Conservation (phyloP, 305 asterid genomes). For the Solanum hybrid region DNA sequence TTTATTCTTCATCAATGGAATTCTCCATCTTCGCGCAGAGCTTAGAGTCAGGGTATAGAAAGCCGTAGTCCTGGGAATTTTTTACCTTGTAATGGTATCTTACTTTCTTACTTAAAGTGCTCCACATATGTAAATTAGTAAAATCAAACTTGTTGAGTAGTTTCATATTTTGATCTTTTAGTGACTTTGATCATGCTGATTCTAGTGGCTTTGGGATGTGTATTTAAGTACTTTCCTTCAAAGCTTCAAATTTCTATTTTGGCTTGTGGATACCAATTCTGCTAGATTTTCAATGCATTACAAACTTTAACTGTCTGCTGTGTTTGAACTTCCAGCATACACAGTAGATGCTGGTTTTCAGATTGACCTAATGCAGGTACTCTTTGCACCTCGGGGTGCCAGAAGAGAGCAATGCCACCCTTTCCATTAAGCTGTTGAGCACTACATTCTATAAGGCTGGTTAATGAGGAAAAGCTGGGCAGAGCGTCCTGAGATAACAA, state of each 20-base stretch:
- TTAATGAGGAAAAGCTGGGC: not conserved
- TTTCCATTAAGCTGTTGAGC: not conserved
- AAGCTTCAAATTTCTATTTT: not conserved
- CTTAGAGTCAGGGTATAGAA: slow-evolving; percentile 32
- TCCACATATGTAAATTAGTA: not conserved
- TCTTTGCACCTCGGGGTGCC: not conserved
- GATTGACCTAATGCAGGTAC: not conserved
- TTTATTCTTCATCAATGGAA: slow-evolving; percentile 52
- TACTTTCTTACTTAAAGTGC: not conserved
- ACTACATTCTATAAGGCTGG: not conserved
- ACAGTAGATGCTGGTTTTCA: not conserved
- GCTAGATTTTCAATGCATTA: not conserved
- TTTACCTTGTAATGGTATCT: not conserved
- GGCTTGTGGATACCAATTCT: not conserved
- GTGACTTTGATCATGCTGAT: not conserved
- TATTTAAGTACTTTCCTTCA: not conserved
- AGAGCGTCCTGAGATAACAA: not conserved
- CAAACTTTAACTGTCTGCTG: not conserved
- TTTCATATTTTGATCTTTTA: not conserved
- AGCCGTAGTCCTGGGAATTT: not conserved
- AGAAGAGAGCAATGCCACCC: not conserved
- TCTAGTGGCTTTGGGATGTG: not conserved
- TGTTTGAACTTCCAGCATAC: not conserved
- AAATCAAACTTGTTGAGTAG: not conserved
- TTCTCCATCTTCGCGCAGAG: slow-evolving; percentile 70